These are phyloP conservation scores for Penicillium decumbens DNA, from an alignment of 2,329 filamentous ascomycete species.

Conservation along the genomic window DNA sequence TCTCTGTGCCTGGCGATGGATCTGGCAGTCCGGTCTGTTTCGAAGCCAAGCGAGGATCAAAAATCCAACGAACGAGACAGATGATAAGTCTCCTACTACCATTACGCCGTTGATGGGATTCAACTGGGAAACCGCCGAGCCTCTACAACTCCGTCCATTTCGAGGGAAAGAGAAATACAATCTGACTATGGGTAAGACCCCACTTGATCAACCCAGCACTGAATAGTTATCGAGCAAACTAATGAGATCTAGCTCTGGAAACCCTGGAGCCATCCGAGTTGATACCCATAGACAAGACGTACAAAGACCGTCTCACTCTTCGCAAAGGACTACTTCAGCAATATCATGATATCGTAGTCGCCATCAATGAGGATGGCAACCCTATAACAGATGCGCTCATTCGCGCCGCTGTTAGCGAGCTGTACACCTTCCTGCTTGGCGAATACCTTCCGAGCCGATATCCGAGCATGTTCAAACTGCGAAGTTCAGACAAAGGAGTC, in stretches of 20 bases:
- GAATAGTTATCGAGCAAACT: neutral
- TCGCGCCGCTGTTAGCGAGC: conserved; percentile 9
- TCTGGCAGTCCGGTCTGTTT: neutral
- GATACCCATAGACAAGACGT: conserved; percentile 14
- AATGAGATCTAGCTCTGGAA: neutral
- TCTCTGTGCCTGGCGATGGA: neutral
- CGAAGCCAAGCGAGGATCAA: neutral
- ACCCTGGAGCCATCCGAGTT: conserved; percentile 1
- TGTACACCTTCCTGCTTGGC: conserved; percentile 45
- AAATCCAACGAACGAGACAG: neutral
- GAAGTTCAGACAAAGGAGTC: neutral
- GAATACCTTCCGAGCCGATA: conserved; percentile 56
- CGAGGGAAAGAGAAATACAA: conserved; percentile 10
- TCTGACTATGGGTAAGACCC: conserved; percentile 8
- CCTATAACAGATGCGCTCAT: neutral
- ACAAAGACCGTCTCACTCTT: conserved; percentile 11
- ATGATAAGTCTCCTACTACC: neutral
- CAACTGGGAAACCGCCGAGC: conserved; percentile 6
- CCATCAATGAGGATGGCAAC: neutral
- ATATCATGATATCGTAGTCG: conserved; percentile 2
- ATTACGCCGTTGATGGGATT: conserved; percentile 7
- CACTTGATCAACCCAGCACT: neutral
- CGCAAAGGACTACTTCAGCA: conserved; percentile 6
- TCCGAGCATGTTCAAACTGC: conserved; percentile 49
- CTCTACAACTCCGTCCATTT: conserved; percentile 9